Evolutionary conservation across 805 yeast species (phyloP), one percentile per base, ranked within the genome.

Genomic region (Lachancea sp.): DNA sequence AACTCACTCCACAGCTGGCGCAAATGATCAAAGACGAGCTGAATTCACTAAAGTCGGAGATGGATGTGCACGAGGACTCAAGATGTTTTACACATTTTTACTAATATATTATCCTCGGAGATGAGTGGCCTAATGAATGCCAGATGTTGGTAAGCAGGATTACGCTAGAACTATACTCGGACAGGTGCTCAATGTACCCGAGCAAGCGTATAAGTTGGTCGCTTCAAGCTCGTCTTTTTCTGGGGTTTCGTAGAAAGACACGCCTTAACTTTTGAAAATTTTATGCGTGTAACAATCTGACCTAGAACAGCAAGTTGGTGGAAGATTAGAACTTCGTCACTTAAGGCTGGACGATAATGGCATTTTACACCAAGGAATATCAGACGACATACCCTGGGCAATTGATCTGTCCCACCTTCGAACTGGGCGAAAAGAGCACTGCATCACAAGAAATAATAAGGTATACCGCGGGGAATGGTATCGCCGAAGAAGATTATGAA

Each of bases 11-110:
- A 5, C 70, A 73, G 42, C 64, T 88, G 56, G 96, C 97, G 0
- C 88, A 85, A 60, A 77, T 76, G 61, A 87, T 90, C 52, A 83
- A 80, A 63, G 83, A 81, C 28, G 97, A 90, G 61, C 68, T 90
- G 57, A 89, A 92, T 61, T 73, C 70, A 39, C 64, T 88, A 56
- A 89, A 87, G 65, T 67, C 78, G 17, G 77, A 74, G 45, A 90
- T 90, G 98, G 80, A 72, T 24, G 72, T 90, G 24, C 97, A 90
- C 58, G 82, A 77, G 37, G 77, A 73, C 16, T 85, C 96, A 2
- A 71, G 75, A 50, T 78, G 86, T 50, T 78, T 81, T 60, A 90
- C 97, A 1, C 96, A 88, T 56, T 90, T 83, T 61, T 82, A 80
- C 51, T 88, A 64, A 5, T 26, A 9, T 17, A n/a, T n/a, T n/a